Evolutionary conservation across 371 early-diverging fungal species (phyloP).

Genomic region (Mortierella sp.): DNA sequence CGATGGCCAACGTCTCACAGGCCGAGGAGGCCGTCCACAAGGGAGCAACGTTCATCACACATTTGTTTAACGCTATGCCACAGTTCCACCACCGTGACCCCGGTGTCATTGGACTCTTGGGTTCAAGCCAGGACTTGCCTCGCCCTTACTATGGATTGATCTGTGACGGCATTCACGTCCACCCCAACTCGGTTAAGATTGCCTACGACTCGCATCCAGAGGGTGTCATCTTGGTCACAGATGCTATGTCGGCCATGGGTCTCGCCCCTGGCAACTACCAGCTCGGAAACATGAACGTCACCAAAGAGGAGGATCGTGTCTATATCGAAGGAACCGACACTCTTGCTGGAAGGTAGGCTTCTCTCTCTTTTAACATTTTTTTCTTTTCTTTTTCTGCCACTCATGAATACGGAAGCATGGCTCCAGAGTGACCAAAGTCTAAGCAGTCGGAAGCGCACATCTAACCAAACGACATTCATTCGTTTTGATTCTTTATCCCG

Average conservation of each 20-base stretch:
- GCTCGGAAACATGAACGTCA: conserved; percentile 76
- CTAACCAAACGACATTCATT: background rate
- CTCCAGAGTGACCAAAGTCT: background rate
- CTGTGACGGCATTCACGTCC: conserved; percentile 83
- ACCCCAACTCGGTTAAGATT: conserved; percentile 83
- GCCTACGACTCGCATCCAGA: conserved; percentile 81
- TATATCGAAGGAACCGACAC: conserved; percentile 84
- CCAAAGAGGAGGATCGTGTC: conserved; percentile 74
- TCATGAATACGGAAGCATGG: background rate
- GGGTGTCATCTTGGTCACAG: conserved; percentile 80
- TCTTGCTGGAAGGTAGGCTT: conserved; percentile 75
- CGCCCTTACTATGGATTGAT: conserved; percentile 84
- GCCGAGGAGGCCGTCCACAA: conserved; percentile 75
- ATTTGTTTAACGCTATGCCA: conserved; percentile 88
- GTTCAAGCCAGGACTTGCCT: conserved; percentile 63
- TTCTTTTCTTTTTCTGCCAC: background rate
- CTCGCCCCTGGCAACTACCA: conserved; percentile 79
- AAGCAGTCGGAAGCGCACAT: background rate
- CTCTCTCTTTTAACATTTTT: background rate
- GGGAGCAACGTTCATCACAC: conserved; percentile 81
- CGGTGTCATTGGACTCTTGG: conserved; percentile 79
- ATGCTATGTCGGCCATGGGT: conserved; percentile 82
- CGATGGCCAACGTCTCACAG: conserved; percentile 74
- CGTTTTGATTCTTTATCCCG: background rate
- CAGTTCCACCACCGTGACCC: conserved; percentile 88